Evolutionary conservation across 2,329 filamentous ascomycete species (phyloP), one percentile per base, ranked within the genome.

Genomic region (Acephala macrosclerotiorum): DNA sequence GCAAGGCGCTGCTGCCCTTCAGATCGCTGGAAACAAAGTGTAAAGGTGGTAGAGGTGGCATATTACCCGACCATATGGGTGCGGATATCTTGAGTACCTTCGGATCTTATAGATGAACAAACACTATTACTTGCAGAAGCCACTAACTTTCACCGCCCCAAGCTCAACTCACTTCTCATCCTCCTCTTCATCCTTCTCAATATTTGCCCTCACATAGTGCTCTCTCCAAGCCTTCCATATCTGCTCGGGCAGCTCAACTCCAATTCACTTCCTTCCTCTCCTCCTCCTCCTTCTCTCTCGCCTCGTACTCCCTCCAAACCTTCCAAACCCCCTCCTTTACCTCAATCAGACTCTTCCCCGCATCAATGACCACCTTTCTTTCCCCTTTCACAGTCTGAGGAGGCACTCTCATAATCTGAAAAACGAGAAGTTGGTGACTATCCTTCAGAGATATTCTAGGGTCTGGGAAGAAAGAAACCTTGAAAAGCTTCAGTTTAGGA

Each of bases 261-360:
- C 26, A 26, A n/a, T 25, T 56, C 38, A 42, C 18, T n/a, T 14
- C 22, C 56, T 18, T 38, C 58, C n/a, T 36, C 47, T 61, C 56
- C 49, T 63, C 29, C 36, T 60, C 64, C 26, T 40, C 38, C 29
- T 26, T 47, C 14, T 51, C 58, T 55, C 62, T 59, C 58, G n/a
- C 55, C 47, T 71, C 71, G 68, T 69, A 75, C 58, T 65, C 67
- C 63, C 63, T 68, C 73, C 73, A 74, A 55, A 70, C 64, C 59
- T 56, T 51, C 71, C 68, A 72, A 25, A 70, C 61, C 35, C 49
- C 53, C 25, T 73, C 72, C 2, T 42, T 40, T 35, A 75, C 60
- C 20, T 70, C 67, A 57, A 74, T 59, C 36, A 70, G 1, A 3
- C 53, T 36, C 45, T 66, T 70, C 60, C 72, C 70, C 58, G 67